Evolutionary conservation across 306 rosid genomes (phyloP), one percentile per base, ranked within the genome.

Genomic region (Cicer yamashitae): DNA sequence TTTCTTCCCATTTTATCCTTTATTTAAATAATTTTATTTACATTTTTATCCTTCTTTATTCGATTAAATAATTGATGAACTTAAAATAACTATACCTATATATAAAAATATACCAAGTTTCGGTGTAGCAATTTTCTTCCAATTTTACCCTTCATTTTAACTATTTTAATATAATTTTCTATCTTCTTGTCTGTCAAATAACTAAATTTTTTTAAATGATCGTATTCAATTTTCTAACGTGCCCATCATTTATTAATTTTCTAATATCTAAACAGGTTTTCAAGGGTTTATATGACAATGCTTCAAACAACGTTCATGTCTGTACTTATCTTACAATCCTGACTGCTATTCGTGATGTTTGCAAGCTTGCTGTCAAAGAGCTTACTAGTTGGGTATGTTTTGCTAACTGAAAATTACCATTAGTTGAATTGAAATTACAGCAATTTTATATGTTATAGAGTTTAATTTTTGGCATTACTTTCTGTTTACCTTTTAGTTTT

Each of bases 291-390:
- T 90, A 92, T 39, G 98, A 96, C 54, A 89, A 92, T 79, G 92
- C 89, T 6, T 85, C 97, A 13, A 92, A 89, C 83, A 85, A 47
- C 44, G 75, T 84, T 70, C 99, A 96, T 61, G 92, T 90, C 47
- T 80, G 75, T 73, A 89, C 96, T 71, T 93, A 90, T 88, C 96
- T 96, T 44, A 77, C 98, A 71, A 89, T 92, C 74, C 83, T 96
- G 67, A 85, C 91, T 80, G 99, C 97, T 14, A 90, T 96, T 70
- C 98, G 99, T 17, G 99, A 96, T 88, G 99, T 96, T 88, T 96
- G 99, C 88, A 96, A 96, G 93, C 97, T 90, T 79, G 98, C 91
- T 81, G 96, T 90, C 40, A 96, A 89, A 88, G 97, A 92, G 80
- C 92, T 96, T 73, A 92, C 97, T 75, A 90, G 96, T 79, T 96